Conservation (phyloP, 176 grass and related monocot species). For the Coix lacrymajobi region DNA sequence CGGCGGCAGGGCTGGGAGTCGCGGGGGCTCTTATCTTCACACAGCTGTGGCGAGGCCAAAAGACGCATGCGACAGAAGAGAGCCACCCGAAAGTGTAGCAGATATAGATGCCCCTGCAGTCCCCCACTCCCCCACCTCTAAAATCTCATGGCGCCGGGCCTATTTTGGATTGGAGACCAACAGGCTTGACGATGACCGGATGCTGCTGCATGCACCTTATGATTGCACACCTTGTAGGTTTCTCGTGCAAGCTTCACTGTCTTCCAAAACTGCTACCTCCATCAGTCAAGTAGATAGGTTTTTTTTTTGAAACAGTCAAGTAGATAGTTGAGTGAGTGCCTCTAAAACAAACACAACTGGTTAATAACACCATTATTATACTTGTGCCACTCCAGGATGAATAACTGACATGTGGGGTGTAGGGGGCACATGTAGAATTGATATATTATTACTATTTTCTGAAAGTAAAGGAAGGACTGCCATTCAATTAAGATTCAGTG, state of each 20-base stretch:
- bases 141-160: neutral
- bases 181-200: slow-evolving; percentile 22
- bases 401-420: neutral
- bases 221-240: slow-evolving; percentile 12
- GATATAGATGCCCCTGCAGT: slow-evolving; percentile 24
- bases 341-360: neutral
- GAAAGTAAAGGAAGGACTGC: too few species aligned
- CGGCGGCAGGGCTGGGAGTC: too few species aligned
- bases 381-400: neutral
- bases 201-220: slow-evolving; percentile 20
- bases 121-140: too few species aligned
- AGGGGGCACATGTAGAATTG: neutral
- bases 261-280: neutral
- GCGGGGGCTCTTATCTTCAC: too few species aligned
- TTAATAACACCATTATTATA: neutral
- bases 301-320: too few species aligned
- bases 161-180: slow-evolving; percentile 30
- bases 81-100: slow-evolving; percentile 37
- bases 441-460: too few species aligned
- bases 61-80: slow-evolving; percentile 27
- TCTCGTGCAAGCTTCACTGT: neutral
- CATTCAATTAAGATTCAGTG: too few species aligned
- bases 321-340: neutral
- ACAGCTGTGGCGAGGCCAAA: slow-evolving; percentile 28
- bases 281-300: neutral